Base-by-base conservation (phyloP, 2,329 filamentous ascomycete genomes). In the Arachnomyces sp. region DNA sequence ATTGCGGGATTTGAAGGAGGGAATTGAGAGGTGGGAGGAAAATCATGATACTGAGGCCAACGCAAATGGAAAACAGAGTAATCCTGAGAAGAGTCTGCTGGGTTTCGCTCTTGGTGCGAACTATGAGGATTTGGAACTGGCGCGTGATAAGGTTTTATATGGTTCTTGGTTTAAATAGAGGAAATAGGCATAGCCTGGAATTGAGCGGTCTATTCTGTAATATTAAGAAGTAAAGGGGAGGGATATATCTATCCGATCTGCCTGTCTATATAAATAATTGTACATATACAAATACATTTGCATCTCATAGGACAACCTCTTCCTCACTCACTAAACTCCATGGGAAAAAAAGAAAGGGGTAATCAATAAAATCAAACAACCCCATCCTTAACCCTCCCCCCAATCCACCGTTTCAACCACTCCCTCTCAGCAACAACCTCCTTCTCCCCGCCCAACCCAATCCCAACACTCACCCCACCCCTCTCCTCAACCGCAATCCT, bases 401-500 rank as follows among this genome's bases (percentile, higher is more conserved):
- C 43, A 34, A 67, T 39, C 63, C 63, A 67, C 34, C 36, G 50
- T 28, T 51, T 50, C 49, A 66, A 52, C 62, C 65, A 65, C 36
- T 50, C 49, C 41, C 60, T 57, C 50, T 63, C 51, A 21, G 50
- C 47, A 25, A 40, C 41, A 43, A 62, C 61, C 2, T 40, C 53
- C 41, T 55, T 49, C 38, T 40, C 52, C 14, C 44, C 43, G 28
- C 39, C 32, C 17, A 42, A 38, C 7, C 46, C 54, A 32, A 45
- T 46, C 14, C 47, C 45, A 28, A 61, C 48, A 42, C 60, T 61
- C n/a, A 59, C 54, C 17, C 61, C 62, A 3, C 82, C 85, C 11
- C 84, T 72, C 48, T 87, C 84, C 42, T 78, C 72, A 52, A 83
- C 84, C 11, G 86, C 86, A 44, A 86, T 72, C 44, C 67, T 65